Evolutionary conservation across 805 yeast genomes (phyloP).

Genomic region (Wickerhamiella cacticola): DNA sequence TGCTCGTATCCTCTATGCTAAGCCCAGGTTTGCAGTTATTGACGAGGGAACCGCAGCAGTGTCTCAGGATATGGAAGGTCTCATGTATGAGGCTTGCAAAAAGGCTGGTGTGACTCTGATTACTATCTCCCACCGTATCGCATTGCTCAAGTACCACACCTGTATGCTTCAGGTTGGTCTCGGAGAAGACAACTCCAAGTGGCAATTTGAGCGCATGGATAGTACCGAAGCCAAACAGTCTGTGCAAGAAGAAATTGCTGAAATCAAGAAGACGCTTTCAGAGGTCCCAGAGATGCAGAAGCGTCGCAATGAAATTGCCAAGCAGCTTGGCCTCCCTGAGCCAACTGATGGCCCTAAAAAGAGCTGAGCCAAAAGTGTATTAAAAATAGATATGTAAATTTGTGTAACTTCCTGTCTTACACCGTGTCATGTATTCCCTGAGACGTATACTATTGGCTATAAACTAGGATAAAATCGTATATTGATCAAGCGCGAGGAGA

Average conservation of each 20-base stretch:
- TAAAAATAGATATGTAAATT: no score
- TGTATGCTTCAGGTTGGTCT: slow-evolving; percentile 56
- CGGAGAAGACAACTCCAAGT: slow-evolving; percentile 35
- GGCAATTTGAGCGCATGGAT: slow-evolving; percentile 54
- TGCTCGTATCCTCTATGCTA: slow-evolving; percentile 70
- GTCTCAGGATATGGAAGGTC: slow-evolving; percentile 78
- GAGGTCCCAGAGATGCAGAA: slow-evolving; percentile 47
- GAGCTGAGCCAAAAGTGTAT: no score
- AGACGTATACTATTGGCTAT: no score
- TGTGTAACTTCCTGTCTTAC: no score
- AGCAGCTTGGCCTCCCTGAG: slow-evolving; percentile 14
- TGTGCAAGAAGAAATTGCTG: slow-evolving; percentile 64
- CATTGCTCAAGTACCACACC: slow-evolving; percentile 75
- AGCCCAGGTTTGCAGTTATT: slow-evolving; percentile 67
- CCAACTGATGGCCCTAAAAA: not conserved
- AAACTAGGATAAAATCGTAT: not conserved
- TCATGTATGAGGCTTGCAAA: slow-evolving; percentile 63
- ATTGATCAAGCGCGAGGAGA: not conserved
- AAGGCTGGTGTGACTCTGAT: slow-evolving; percentile 60
- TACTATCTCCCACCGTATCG: slow-evolving; percentile 73
- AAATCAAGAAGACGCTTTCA: slow-evolving; percentile 47
- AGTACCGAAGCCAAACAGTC: slow-evolving; percentile 53
- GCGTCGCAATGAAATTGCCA: slow-evolving; percentile 48
- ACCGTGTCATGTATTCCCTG: no score
- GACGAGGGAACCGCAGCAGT: slow-evolving; percentile 96